Base-by-base conservation (phyloP, 1,139 yeast genomes). In the Geotrichum histeridarum region DNA sequence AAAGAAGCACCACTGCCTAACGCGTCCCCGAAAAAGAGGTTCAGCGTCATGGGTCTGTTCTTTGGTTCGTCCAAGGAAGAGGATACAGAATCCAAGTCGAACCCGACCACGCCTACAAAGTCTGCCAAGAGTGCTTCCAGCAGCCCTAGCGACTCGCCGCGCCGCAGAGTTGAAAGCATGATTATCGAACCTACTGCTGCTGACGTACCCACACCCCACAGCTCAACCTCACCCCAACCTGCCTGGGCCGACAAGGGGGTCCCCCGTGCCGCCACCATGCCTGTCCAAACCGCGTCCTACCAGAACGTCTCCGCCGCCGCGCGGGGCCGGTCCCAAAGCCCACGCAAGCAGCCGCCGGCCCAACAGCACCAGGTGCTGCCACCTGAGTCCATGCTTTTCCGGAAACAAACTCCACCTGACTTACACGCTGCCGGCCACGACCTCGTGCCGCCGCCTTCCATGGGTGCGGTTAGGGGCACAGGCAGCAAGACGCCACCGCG, bases 1-100 rank as follows among this genome's bases (percentile, higher is more conserved):
- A 33, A 17, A 15, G 48, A 45, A 17, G 41, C 53, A 42, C 8
- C n/a, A 2, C 54, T 38, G n/a, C 46, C 52, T 3, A 30, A 7
- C 12, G 32, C 31, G 4, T 33, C 47, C 8, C 12, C 31, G 22
- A 51, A 45, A 30, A 53, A 43, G 38, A 22, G 51, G 32, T 48
- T 53, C 32, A 44, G 55, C 36, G 46, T 48, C 33, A 43, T 53
- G 51, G 49, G 52, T 7, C 30, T 48, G 44, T 37, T 53, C 12
- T 48, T 48, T 32, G 52, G 52, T 8, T 42, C 36, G n/a, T 38
- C 31, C 27, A 17, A 33, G 15, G 47, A 42, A 15, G 37, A 33
- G 12, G 38, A 27, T 12, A 22, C 27, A 22, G 27, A 5, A 22
- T 3, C 27, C 27, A 22, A 22, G 5, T 22, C 27, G 3, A 22